phyloP scores from a whole-genome alignment of 257 asterid species.

The Plectranthus barbatus region DNA sequence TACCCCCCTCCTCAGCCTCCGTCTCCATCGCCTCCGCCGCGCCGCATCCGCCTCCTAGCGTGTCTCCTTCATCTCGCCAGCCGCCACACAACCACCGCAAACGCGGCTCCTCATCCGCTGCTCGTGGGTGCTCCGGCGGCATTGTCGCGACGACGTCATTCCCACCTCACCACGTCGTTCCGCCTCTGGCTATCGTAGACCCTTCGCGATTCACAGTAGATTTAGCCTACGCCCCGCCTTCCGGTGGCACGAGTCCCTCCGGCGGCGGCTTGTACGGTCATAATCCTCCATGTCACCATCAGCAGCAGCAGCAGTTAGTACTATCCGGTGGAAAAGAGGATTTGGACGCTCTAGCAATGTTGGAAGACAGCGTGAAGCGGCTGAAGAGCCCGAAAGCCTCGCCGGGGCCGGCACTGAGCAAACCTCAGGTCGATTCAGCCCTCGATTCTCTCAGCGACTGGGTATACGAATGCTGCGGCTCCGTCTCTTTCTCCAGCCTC shows the following conservation, averaged over 20 bases:
- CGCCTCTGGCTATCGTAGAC: slow-evolving; percentile 61
- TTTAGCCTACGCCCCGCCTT: slow-evolving; percentile 40
- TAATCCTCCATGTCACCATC: too few species aligned
- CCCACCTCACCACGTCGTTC: slow-evolving; percentile 23
- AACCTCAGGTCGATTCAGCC: slow-evolving; percentile 64
- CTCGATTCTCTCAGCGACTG: slow-evolving; percentile 74
- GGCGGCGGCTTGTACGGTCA: too few species aligned
- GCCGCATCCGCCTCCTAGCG: background rate
- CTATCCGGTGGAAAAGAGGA: slow-evolving; percentile 95
- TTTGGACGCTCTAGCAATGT: slow-evolving; percentile 72
- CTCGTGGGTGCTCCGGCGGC: slow-evolving; percentile 31
- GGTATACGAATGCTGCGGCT: slow-evolving; percentile 88
- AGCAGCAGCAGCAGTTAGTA: slow-evolving; percentile 36
- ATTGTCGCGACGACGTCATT: slow-evolving; percentile 18
- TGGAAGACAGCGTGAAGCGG: slow-evolving; percentile 83
- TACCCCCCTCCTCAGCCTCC: slow-evolving; percentile 28
- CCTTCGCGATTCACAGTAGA: slow-evolving; percentile 67
- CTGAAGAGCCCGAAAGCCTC: slow-evolving; percentile 79
- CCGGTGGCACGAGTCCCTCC: slow-evolving; percentile 20
- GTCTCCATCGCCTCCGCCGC: background rate
- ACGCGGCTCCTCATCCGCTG: slow-evolving; percentile 20
- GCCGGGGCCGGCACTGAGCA: slow-evolving; percentile 44
- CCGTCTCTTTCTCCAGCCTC: slow-evolving; percentile 68
- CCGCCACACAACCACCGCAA: slow-evolving; percentile 29
- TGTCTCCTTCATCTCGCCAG: too few species aligned